Base-by-base conservation (phyloP, 768 basidiomycete genomes). In the Termitomyces sp. region DNA sequence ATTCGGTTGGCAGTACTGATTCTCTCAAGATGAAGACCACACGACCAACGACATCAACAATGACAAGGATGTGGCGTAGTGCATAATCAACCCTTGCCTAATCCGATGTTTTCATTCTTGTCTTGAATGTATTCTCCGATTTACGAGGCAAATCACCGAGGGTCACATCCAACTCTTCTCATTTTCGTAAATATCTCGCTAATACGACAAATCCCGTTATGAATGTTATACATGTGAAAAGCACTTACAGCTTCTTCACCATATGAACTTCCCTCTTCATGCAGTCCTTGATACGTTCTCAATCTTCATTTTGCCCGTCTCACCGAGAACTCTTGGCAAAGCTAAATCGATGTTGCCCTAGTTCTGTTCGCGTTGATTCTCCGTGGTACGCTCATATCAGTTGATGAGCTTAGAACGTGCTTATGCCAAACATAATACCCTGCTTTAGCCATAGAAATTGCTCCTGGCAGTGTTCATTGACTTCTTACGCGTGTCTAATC, bases 401-500 rank as follows among this genome's bases (percentile, higher is more conserved):
- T 27, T 5, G n/a, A 25, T 30, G 8, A 11, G 8, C 49, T 50
- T 10, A 6, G 28, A n/a, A n/a, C n/a, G n/a, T n/a, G 5, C 16
- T 25, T 32, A n/a, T 32, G 16, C 23, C 16, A 25, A 44, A 2
- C 32, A 23, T 25, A 3, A 17, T 5, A 4, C 5, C 17, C 21
- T 57, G 52, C 40, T 16, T 45, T 32, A n/a, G 56, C 52, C 21
- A n/a, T 42, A 21, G 46, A 28, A 12, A 23, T 41, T 34, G 28
- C 16, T 28, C 30, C 50, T 34, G 48, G 55, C 11, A 54, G 1
- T 35, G 43, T 59, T n/a, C 49, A 51, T 25, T 52, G 57, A 37
- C 53, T 62, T 17, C 37, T 59, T 16, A 10, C 39, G 3, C 58
- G 58, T 21, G n/a, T n/a, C n/a, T n/a, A n/a, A n/a, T n/a, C 61